Evolutionary conservation across 495 filamentous ascomycete genomes (phyloP).

Genomic region (Aspergillus sclerotioniger): DNA sequence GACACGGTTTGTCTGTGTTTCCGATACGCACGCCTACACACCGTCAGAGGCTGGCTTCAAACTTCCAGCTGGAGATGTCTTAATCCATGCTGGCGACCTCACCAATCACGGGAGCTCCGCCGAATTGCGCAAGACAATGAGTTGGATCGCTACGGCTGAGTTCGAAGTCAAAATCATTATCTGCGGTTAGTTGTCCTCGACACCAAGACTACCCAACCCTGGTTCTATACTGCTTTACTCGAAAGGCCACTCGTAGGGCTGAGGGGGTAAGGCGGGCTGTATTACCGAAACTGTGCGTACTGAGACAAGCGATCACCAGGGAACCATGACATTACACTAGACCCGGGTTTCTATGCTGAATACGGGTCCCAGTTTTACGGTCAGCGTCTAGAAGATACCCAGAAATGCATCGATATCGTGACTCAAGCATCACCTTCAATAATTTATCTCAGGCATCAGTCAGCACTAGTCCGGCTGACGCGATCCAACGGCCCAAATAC

Average conservation of each 20-base stretch:
- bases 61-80: slow-evolving; percentile 56
- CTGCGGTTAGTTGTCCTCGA: slow-evolving; percentile 44
- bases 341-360: slow-evolving; percentile 57
- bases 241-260: neutral
- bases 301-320: slow-evolving; percentile 40
- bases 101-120: slow-evolving; percentile 55
- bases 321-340: slow-evolving; percentile 79
- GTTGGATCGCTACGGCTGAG: slow-evolving; percentile 56
- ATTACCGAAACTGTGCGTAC: neutral
- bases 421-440: slow-evolving; percentile 51
- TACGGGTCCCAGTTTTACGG: slow-evolving; percentile 59
- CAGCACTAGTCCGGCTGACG: slow-evolving; percentile 54
- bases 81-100: slow-evolving; percentile 62
- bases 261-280: neutral
- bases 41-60: slow-evolving; percentile 51
- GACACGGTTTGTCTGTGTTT: slow-evolving; percentile 59
- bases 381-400: slow-evolving; percentile 53
- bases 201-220: neutral
- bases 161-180: slow-evolving; percentile 58
- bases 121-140: slow-evolving; percentile 52
- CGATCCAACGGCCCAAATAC: slow-evolving; percentile 60
- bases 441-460: slow-evolving; percentile 63
- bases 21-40: slow-evolving; percentile 58
- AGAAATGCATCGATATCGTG: slow-evolving; percentile 56
- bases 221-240: neutral